These are phyloP conservation scores for Pontederia paniculata DNA, from an alignment of 176 grass and related monocot species.

Conservation along the genomic window DNA sequence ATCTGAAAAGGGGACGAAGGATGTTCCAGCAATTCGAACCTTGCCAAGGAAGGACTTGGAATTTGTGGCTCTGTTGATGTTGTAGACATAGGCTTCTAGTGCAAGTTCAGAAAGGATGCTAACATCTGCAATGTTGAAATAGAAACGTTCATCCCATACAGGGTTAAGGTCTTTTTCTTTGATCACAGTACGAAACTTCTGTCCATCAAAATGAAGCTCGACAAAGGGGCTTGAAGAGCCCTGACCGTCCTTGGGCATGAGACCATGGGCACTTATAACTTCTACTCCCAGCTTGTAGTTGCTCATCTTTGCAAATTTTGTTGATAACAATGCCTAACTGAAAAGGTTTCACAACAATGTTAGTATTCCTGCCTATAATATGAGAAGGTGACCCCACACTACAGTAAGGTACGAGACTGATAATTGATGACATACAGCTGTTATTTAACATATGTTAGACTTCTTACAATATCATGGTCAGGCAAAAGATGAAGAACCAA, in stretches of 20 bases:
- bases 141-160: slow-evolving; percentile 25
- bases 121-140: slow-evolving; percentile 23
- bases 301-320: slow-evolving; percentile 5
- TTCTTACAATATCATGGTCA: too few relatives aligned
- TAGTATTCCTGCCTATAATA: too few relatives aligned
- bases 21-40: slow-evolving; percentile 75
- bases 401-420: too few relatives aligned
- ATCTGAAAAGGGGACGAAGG: slow-evolving; percentile 75
- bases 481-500: too few relatives aligned
- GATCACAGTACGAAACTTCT: slow-evolving; percentile 20
- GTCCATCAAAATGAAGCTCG: slow-evolving; percentile 34
- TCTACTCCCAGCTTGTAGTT: slow-evolving; percentile 77
- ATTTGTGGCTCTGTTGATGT: slow-evolving; percentile 15
- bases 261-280: slow-evolving; percentile 64
- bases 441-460: too few relatives aligned
- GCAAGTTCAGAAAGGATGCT: slow-evolving; percentile 4
- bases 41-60: slow-evolving; percentile 71
- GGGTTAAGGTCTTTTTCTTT: slow-evolving; percentile 54
- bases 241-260: slow-evolving; percentile 89
- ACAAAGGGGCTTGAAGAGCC: slow-evolving; percentile 75
- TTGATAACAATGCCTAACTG: too few relatives aligned
- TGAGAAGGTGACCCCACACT: too few relatives aligned
- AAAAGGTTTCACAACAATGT: too few relatives aligned
- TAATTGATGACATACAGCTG: too few relatives aligned
- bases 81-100: slow-evolving; percentile 19